These are phyloP conservation scores for Gelatoporia subvermispora DNA, from an alignment of 768 basidiomycete genomes.

Conservation along the genomic window DNA sequence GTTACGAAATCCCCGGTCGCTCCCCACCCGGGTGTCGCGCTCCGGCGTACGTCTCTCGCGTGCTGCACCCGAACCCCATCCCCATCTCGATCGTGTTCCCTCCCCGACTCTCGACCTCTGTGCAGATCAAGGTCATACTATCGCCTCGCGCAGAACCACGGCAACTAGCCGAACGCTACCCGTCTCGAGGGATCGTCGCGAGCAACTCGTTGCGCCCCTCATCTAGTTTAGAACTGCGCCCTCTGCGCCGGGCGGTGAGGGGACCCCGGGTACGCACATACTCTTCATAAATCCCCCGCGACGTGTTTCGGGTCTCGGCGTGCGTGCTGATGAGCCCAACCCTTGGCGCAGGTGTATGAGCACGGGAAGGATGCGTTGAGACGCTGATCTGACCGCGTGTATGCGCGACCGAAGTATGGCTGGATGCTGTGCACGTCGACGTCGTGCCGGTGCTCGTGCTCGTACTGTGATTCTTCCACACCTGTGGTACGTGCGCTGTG, in stretches of 20 bases:
- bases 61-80: too few relatives aligned
- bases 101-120: too few relatives aligned
- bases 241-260: slow-evolving; percentile 54
- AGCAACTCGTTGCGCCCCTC: slow-evolving; percentile 46
- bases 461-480: slow-evolving; percentile 77
- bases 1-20: too few relatives aligned
- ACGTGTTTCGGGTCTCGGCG: too few relatives aligned
- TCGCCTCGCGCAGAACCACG: too few relatives aligned
- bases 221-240: slow-evolving; percentile 64
- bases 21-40: too few relatives aligned
- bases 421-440: not conserved
- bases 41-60: too few relatives aligned
- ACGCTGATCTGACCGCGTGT: too few relatives aligned
- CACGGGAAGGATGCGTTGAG: slow-evolving; percentile 5
- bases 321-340: too few relatives aligned
- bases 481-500: slow-evolving; percentile 42
- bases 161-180: slow-evolving; percentile 68
- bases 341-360: slow-evolving; percentile 5
- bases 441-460: slow-evolving; percentile 36
- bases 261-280: slow-evolving; percentile 62
- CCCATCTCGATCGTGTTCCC: too few relatives aligned
- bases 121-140: too few relatives aligned
- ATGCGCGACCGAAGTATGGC: not conserved
- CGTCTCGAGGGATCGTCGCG: slow-evolving; percentile 62
- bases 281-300: too few relatives aligned